Conservation (phyloP, 1,139 yeast genomes). For the Yamadazyma spencermartinsiae region DNA sequence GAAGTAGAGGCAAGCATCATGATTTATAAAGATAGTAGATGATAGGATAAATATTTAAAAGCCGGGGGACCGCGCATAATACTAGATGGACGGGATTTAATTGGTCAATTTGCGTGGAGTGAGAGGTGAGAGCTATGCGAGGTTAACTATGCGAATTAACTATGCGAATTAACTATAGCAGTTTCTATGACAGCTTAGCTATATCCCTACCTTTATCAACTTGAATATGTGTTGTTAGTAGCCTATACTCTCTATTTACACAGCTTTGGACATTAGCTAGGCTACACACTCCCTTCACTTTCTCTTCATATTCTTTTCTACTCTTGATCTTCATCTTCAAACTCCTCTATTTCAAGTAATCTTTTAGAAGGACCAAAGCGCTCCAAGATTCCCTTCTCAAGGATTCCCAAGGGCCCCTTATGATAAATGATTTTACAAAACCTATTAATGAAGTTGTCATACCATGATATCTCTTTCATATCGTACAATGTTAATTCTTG, state of each 20-base stretch:
- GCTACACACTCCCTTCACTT: not conserved
- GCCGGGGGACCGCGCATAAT: conserved; percentile 11
- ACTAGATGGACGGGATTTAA: conserved; percentile 12
- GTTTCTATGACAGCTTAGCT: too few species aligned
- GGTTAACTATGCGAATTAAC: too few species aligned
- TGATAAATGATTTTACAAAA: conserved; percentile 42
- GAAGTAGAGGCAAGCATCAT: conserved; percentile 9
- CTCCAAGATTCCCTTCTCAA: conserved; percentile 42
- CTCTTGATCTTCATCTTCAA: conserved; percentile 45
- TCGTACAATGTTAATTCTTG: conserved; percentile 24
- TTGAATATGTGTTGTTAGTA: too few species aligned
- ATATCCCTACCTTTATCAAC: too few species aligned
- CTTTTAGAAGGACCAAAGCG: conserved; percentile 38
- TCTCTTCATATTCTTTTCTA: conserved; percentile 11
- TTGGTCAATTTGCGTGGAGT: conserved; percentile 9
- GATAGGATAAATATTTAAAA: not conserved
- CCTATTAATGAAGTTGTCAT: conserved; percentile 33
- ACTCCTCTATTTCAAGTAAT: conserved; percentile 41
- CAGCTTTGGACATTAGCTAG: too few species aligned
- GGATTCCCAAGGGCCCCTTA: conserved; percentile 45
- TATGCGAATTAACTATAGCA: too few species aligned
- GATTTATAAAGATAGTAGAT: not conserved
- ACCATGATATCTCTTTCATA: conserved; percentile 29
- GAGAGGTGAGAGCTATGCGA: not conserved
- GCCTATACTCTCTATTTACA: too few species aligned